Evolutionary conservation across 306 rosid genomes (phyloP).

Genomic region (Vigna reflexopilosa): DNA sequence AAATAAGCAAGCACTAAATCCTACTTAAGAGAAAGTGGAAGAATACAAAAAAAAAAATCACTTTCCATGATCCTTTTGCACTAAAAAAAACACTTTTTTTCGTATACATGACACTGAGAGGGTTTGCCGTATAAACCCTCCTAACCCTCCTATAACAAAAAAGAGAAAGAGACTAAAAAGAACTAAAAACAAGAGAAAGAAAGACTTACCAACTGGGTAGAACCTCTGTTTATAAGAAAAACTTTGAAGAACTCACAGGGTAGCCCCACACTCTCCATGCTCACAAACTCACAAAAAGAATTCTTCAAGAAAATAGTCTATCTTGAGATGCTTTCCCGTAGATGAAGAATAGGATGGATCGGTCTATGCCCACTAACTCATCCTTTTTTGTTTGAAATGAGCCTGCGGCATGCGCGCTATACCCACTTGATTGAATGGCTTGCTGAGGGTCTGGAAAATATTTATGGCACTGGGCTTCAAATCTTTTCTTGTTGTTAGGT

Average conservation of each 20-base stretch:
- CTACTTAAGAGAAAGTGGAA: not conserved
- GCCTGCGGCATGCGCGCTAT: no score
- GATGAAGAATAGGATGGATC: no score
- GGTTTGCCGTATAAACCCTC: not conserved
- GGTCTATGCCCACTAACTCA: no score
- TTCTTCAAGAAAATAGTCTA: no score
- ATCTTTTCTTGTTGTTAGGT: no score
- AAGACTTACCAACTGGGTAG: constrained; percentile 15
- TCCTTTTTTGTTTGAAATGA: no score
- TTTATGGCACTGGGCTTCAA: no score
- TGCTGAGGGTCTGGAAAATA: no score
- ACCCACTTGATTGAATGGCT: no score
- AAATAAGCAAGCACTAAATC: not conserved
- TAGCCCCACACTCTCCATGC: not conserved
- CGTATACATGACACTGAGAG: not conserved
- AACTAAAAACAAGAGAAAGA: not conserved
- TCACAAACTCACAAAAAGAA: no score
- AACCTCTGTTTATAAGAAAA: not conserved
- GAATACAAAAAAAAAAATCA: not conserved
- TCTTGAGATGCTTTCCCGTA: no score
- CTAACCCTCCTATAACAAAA: not conserved
- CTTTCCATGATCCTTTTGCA: not conserved
- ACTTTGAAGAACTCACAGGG: constrained; percentile 28
- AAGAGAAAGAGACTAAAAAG: not conserved
- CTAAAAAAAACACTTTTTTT: not conserved